Evolutionary conservation across 2,329 filamentous ascomycete species (phyloP).

Genomic region (Sclerotinia subarctica): DNA sequence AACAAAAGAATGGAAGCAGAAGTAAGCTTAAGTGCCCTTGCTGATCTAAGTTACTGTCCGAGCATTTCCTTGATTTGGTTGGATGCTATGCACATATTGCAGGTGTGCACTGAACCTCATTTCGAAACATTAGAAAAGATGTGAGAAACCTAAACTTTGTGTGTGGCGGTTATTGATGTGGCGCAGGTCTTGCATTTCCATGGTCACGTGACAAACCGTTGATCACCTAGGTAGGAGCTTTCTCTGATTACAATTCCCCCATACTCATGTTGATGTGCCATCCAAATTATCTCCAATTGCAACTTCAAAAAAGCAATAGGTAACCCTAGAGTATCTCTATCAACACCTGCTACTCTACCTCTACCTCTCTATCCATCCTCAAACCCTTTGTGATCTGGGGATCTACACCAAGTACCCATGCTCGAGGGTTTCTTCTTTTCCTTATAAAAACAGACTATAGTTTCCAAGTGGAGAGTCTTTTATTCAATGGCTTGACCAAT

Average conservation of each 20-base stretch:
- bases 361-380: background rate
- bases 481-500: background rate
- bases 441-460: background rate
- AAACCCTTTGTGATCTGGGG: background rate
- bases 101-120: slow-evolving; percentile 4
- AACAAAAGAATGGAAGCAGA: background rate
- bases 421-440: no score
- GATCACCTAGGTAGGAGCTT: no score
- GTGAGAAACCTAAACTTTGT: no score
- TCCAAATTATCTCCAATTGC: no score
- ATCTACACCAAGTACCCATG: background rate
- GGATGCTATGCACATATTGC: background rate
- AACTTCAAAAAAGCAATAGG: no score
- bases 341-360: background rate
- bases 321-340: background rate
- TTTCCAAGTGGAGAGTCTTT: background rate
- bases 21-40: no score
- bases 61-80: background rate
- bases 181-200: background rate
- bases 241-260: no score
- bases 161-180: background rate
- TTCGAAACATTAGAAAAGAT: background rate
- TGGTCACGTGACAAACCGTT: background rate
- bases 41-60: background rate
- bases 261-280: no score